phyloP scores from a whole-genome alignment of 2,329 filamentous ascomycete genomes.

The Cryphonectria japonica region DNA sequence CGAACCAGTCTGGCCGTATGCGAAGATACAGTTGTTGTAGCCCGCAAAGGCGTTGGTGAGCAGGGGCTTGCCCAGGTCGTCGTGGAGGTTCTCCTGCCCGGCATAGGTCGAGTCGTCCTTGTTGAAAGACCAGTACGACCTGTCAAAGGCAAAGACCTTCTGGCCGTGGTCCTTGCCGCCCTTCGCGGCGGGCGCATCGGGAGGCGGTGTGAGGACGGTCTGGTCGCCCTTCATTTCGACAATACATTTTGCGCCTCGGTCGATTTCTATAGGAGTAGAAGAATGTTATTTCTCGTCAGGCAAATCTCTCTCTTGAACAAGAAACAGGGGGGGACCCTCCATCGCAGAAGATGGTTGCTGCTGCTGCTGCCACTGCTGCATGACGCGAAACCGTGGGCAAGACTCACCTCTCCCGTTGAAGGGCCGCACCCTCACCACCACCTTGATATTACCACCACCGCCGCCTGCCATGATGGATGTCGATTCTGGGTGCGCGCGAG shows the following conservation, averaged over 20 bases:
- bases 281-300: conserved; percentile 7
- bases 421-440: conserved; percentile 93
- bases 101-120: conserved; percentile 81
- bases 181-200: conserved; percentile 65
- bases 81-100: conserved; percentile 85
- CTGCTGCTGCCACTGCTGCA: neutral
- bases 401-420: conserved; percentile 89
- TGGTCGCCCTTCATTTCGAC: conserved; percentile 95
- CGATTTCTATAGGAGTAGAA: conserved; percentile 67
- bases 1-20: conserved; percentile 96
- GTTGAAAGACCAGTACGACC: conserved; percentile 98
- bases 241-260: conserved; percentile 92
- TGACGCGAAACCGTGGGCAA: neutral
- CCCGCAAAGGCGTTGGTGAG: conserved; percentile 98
- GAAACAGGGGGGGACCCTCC: neutral
- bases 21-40: conserved; percentile 99
- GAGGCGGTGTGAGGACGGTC: conserved; percentile 79
- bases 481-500: conserved; percentile 22
- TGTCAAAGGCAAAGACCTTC: conserved; percentile 94
- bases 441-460: conserved; percentile 93
- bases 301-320: neutral
- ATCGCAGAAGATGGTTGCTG: neutral
- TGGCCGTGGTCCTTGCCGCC: conserved; percentile 69
- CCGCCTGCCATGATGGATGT: conserved; percentile 65
- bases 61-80: conserved; percentile 84